Conservation (phyloP, 148 eudicot genomes). For the Cornus controversa region DNA sequence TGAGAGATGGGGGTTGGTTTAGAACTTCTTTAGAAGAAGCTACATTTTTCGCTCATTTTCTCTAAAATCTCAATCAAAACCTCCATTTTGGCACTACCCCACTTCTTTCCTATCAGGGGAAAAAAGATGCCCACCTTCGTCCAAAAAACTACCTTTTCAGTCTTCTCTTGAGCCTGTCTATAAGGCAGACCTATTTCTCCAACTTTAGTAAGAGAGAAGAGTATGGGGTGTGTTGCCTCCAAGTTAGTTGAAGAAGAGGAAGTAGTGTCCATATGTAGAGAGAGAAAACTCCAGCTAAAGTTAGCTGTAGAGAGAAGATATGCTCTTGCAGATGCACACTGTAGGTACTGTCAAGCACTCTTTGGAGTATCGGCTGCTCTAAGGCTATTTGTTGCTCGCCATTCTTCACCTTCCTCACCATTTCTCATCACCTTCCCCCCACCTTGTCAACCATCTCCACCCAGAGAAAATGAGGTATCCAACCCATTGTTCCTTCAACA, state of each 20-base stretch:
- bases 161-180: conserved; percentile 12
- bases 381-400: conserved; percentile 77
- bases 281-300: conserved; percentile 72
- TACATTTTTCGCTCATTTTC: conserved; percentile 19
- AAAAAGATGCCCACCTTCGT: conserved; percentile 22
- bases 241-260: conserved; percentile 78
- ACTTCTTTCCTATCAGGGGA: neutral
- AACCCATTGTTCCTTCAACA: conserved; percentile 82
- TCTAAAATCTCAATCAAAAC: conserved; percentile 30
- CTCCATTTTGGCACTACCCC: conserved; percentile 11
- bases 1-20: conserved; percentile 22
- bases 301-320: conserved; percentile 83
- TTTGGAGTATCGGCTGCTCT: conserved; percentile 86
- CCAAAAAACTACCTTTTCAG: conserved; percentile 32
- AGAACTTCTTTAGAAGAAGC: conserved; percentile 10
- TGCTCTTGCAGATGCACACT: conserved; percentile 83
- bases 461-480: conserved; percentile 49
- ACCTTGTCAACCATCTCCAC: conserved; percentile 39
- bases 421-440: conserved; percentile 77
- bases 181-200: conserved; percentile 8
- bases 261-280: conserved; percentile 81
- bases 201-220: neutral
- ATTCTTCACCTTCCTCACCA: conserved; percentile 74
- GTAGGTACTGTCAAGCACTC: conserved; percentile 71
- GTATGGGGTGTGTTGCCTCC: conserved; percentile 96